A percentile compares a stretch with the other conserved stretches of the same genome.
These are phyloP conservation scores for Talaromyces sp. DNA, from an alignment of 2,329 filamentous ascomycete species.

Conservation along the genomic window DNA sequence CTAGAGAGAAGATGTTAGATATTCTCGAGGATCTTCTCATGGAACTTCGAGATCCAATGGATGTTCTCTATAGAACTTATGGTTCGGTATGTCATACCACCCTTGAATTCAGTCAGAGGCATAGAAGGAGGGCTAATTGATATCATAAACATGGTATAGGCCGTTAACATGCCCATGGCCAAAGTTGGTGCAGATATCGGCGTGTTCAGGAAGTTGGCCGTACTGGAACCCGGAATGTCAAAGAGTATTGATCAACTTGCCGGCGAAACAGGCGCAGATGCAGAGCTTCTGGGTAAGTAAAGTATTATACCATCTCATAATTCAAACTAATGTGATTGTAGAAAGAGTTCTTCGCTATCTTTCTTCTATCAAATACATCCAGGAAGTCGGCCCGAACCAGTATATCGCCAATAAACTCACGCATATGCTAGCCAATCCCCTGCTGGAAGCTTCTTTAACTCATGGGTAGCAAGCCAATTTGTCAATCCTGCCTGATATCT, in stretches of 20 bases:
- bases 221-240: slow-evolving; percentile 11
- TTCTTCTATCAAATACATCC: slow-evolving; percentile 18
- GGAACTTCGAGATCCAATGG: slow-evolving; percentile 7
- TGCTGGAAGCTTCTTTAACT: slow-evolving; percentile 18
- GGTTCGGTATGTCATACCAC: background rate
- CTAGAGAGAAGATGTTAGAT: background rate
- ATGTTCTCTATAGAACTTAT: background rate
- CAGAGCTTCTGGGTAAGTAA: slow-evolving; percentile 10
- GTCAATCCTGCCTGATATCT: background rate
- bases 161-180: slow-evolving; percentile 16
- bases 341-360: slow-evolving; percentile 24
- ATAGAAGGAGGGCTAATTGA: background rate
- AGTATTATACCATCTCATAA: background rate
- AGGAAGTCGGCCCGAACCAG: slow-evolving; percentile 16
- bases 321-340: background rate
- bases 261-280: slow-evolving; percentile 15
- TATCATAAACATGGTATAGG: slow-evolving; percentile 6
- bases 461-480: slow-evolving; percentile 14
- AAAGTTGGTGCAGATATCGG: slow-evolving; percentile 20
- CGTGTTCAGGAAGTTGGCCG: slow-evolving; percentile 17
- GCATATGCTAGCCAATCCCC: slow-evolving; percentile 16
- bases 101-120: background rate
- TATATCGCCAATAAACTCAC: slow-evolving; percentile 22
- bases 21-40: background rate
- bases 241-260: slow-evolving; percentile 16